Conservation (phyloP, 208 protist genomes). For the Leishmania mexicana region DNA sequence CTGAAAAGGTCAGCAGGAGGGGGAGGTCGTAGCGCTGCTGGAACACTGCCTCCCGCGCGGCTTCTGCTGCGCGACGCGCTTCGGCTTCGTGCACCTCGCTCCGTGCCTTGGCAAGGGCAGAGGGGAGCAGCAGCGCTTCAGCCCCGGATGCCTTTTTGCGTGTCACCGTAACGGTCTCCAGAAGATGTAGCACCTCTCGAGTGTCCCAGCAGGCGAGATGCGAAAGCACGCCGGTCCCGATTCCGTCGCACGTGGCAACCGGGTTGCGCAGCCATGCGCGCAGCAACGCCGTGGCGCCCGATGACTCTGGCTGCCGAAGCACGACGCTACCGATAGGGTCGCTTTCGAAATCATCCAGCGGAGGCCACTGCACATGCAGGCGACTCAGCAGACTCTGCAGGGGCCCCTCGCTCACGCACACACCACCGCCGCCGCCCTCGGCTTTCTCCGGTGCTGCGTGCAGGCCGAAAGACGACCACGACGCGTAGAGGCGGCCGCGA, state of each 20-base stretch:
- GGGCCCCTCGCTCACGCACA: constrained; percentile 33
- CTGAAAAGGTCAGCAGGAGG: not conserved
- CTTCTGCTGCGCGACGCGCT: constrained; percentile 20
- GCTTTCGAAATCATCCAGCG: constrained; percentile 23
- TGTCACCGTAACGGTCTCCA: not conserved
- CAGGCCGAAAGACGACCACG: constrained; percentile 30
- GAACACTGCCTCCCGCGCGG: constrained; percentile 12
- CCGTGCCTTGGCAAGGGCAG: constrained; percentile 6
- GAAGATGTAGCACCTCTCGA: constrained; percentile 14
- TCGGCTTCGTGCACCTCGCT: constrained; percentile 15
- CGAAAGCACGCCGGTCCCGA: constrained; percentile 11
- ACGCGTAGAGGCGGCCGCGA: constrained; percentile 22
- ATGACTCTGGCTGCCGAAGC: constrained; percentile 18
- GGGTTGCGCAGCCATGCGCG: constrained; percentile 28
- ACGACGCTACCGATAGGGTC: constrained; percentile 30
- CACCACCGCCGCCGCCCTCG: constrained; percentile 22
- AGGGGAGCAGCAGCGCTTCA: constrained; percentile 5
- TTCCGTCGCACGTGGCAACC: constrained; percentile 22
- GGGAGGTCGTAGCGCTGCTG: constrained; percentile 21
- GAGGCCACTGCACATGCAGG: constrained; percentile 24
- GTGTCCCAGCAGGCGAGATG: constrained; percentile 34
- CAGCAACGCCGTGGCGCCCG: constrained; percentile 16
- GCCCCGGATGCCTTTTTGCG: not conserved
- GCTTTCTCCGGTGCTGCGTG: constrained; percentile 22
- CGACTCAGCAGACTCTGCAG: constrained; percentile 30